Evolutionary conservation across 495 filamentous ascomycete species (phyloP).

Genomic region (Penicillium angulare): DNA sequence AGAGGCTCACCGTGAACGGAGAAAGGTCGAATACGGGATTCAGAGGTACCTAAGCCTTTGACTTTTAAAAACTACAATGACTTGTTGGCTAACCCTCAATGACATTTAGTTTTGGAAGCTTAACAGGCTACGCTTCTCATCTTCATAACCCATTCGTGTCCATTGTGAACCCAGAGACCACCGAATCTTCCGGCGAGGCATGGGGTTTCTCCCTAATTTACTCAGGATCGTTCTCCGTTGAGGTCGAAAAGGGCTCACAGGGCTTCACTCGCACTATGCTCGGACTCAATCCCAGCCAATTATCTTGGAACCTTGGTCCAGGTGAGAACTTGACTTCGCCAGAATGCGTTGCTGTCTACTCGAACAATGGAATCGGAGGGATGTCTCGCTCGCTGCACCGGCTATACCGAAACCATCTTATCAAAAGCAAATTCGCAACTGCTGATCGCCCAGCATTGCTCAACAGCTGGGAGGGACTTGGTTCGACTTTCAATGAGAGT

Average conservation of each 20-base stretch:
- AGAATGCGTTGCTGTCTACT: conserved; percentile 54
- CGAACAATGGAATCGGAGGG: conserved; percentile 48
- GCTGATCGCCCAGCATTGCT: conserved; percentile 48
- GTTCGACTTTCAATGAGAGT: conserved; percentile 46
- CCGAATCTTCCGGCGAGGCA: conserved; percentile 50
- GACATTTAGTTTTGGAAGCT: conserved; percentile 49
- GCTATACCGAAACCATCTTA: conserved; percentile 54
- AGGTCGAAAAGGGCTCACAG: conserved; percentile 54
- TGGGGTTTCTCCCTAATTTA: conserved; percentile 57
- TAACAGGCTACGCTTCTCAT: conserved; percentile 52
- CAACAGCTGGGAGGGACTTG: conserved; percentile 59
- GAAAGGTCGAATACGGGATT: conserved; percentile 35
- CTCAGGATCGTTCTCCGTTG: conserved; percentile 49
- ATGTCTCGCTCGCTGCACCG: conserved; percentile 54
- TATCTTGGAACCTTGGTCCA: conserved; percentile 44
- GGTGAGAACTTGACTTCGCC: conserved; percentile 51
- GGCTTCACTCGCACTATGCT: conserved; percentile 50
- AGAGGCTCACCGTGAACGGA: conserved; percentile 40
- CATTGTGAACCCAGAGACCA: conserved; percentile 47
- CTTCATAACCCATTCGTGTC: conserved; percentile 56
- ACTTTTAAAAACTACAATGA: no score
- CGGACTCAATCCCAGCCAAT: conserved; percentile 50
- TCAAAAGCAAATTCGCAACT: conserved; percentile 49
- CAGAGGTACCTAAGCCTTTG: conserved; percentile 20
- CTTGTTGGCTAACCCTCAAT: not conserved